A percentile compares a stretch with the other conserved stretches of the same genome.
phyloP scores from a whole-genome alignment of 768 basidiomycete genomes.

The Saitozyma podzolica region DNA sequence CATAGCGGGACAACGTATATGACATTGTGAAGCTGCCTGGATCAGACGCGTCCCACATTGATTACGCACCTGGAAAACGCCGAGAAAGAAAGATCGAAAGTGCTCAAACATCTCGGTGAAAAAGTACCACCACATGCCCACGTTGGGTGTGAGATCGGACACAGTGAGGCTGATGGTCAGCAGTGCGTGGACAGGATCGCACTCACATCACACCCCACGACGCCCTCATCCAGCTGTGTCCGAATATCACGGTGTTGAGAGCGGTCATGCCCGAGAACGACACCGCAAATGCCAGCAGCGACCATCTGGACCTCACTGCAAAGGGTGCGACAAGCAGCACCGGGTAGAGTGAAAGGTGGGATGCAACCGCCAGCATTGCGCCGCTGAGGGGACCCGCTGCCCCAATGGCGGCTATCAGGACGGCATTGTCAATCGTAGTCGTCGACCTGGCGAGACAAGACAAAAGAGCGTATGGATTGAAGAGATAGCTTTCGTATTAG shows the following conservation, averaged over 20 bases:
- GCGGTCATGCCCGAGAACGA: constrained; percentile 66
- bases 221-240: constrained; percentile 68
- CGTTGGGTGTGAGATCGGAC: constrained; percentile 76
- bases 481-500: constrained; percentile 67
- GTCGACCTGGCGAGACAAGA: constrained; percentile 80
- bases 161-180: background rate
- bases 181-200: background rate
- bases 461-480: constrained; percentile 85
- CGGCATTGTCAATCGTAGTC: constrained; percentile 74
- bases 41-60: background rate
- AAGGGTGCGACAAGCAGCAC: too few relatives aligned
- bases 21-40: constrained; percentile 69
- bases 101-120: constrained; percentile 99
- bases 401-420: constrained; percentile 67
- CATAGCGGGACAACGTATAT: constrained; percentile 82
- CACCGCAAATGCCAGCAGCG: background rate
- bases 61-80: constrained; percentile 80
- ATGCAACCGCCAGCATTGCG: background rate
- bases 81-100: constrained; percentile 91
- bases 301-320: too few relatives aligned
- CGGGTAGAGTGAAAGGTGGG: too few relatives aligned
- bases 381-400: constrained; percentile 57
- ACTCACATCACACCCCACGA: constrained; percentile 85
- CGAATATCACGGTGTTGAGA: constrained; percentile 68
- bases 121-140: constrained; percentile 98